Evolutionary conservation across 345 rosid species (phyloP).

Genomic region (Boechera divaricarpa): DNA sequence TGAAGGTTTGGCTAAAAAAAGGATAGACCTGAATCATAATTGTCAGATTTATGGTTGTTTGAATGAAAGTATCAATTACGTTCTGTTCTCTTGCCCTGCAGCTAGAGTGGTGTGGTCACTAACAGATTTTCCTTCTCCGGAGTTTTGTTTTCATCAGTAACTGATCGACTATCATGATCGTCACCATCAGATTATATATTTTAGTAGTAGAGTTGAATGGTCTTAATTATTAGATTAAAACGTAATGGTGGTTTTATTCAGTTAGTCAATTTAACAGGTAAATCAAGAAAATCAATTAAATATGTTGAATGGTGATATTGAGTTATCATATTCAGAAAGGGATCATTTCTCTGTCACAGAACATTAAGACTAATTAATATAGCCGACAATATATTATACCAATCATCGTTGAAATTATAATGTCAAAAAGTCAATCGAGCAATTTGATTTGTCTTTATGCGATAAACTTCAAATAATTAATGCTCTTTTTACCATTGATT

Average conservation of each 20-base stretch:
- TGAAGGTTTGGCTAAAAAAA: accelerated
- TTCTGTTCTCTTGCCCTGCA: too few relatives aligned
- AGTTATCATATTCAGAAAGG: neutral
- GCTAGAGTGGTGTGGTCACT: too few relatives aligned
- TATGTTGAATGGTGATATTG: neutral
- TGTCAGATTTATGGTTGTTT: too few relatives aligned
- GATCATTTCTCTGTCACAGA: neutral
- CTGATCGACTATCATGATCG: neutral
- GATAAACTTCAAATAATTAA: neutral
- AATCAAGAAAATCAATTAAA: neutral
- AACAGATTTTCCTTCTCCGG: too few relatives aligned
- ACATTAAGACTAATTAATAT: neutral
- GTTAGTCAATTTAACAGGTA: neutral
- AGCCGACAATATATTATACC: neutral
- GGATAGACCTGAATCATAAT: too few relatives aligned
- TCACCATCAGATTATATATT: neutral
- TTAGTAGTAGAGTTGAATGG: neutral
- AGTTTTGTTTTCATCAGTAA: too few relatives aligned
- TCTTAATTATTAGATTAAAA: neutral
- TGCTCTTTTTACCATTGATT: too few relatives aligned
- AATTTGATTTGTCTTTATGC: neutral
- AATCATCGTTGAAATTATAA: neutral
- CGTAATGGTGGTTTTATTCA: neutral
- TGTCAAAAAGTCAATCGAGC: neutral
- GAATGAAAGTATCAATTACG: too few relatives aligned